phyloP scores from a whole-genome alignment of 2,329 filamentous ascomycete genomes.

The Diaporthe sp. region DNA sequence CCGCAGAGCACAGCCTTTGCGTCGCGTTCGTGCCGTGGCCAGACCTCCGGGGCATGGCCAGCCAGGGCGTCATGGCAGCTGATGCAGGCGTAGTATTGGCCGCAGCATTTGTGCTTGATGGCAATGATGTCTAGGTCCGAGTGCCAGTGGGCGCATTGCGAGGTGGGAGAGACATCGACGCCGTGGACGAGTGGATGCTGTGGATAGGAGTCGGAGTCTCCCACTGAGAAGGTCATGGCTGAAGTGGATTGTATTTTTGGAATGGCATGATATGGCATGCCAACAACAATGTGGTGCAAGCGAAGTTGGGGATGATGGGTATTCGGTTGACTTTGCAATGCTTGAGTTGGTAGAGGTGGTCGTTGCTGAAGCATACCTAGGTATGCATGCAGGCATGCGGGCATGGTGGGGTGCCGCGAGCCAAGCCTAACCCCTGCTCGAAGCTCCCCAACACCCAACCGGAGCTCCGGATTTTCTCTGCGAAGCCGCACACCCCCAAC shows the following conservation, averaged over 20 bases:
- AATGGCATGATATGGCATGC: background rate
- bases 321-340: background rate
- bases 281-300: background rate
- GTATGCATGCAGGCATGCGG: background rate
- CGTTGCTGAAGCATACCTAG: background rate
- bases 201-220: background rate
- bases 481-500: background rate
- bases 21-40: conserved; percentile 40
- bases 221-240: background rate
- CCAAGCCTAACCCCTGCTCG: background rate
- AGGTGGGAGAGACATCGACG: conserved; percentile 42
- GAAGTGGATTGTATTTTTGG: background rate
- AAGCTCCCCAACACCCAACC: background rate
- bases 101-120: conserved; percentile 46
- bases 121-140: conserved; percentile 46
- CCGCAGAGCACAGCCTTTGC: conserved; percentile 45
- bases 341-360: background rate
- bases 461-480: background rate
- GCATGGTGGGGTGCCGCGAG: background rate
- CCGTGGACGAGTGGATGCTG: conserved; percentile 41
- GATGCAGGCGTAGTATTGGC: conserved; percentile 46
- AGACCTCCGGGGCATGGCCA: conserved; percentile 41
- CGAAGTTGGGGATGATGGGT: background rate
- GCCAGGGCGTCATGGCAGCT: conserved; percentile 45
- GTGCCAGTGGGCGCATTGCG: conserved; percentile 46